Evolutionary conservation across 2,329 filamentous ascomycete species (phyloP), one percentile per base, ranked within the genome.

Genomic region (Beauveria australis): DNA sequence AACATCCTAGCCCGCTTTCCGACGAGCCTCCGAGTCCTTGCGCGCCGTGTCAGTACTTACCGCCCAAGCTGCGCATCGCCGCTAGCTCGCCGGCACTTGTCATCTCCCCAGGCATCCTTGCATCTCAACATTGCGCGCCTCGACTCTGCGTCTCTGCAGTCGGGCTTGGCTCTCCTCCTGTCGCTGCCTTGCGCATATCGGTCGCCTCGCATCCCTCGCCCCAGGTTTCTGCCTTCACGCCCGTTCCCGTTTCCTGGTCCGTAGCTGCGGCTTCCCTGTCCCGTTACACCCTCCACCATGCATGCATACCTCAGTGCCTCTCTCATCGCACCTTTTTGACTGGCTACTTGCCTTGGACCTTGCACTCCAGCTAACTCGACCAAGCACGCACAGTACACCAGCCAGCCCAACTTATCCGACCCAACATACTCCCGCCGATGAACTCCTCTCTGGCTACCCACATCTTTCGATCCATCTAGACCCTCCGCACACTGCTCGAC

Each of bases 281-380:
- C 40, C 22, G 56, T 59, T 48, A 52, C 40, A 59, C 56, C 56
- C 56, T 43, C 56, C 40, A 16, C 22, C 37, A 52, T 59, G 56
- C 56, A 59, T 46, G 37, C 56, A 52, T 52, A 59, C 56, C 47
- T 59, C 56, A 52, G 48, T 59, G 12, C 47, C 37, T 52, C n/a
- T 49, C 12, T 5, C 55, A 30, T 58, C 44, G 30, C 55, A 14
- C 30, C 16, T 26, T 33, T 33, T 58, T 51, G 44, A 37, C 55
- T 43, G 30, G 44, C 55, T 22, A 49, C 48, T 59, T 41, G 28
- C 55, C 43, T 57, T 30, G 37, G 44, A 26, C 47, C 30, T n/a
- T 59, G 47, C 56, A 59, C 47, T n/a, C 37, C 47, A 58, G 56
- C 56, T 59, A 59, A 59, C 56, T 51, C 37, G 33, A 59, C 22